phyloP scores from a whole-genome alignment of 768 basidiomycete species.

The Sarcodon sp. region DNA sequence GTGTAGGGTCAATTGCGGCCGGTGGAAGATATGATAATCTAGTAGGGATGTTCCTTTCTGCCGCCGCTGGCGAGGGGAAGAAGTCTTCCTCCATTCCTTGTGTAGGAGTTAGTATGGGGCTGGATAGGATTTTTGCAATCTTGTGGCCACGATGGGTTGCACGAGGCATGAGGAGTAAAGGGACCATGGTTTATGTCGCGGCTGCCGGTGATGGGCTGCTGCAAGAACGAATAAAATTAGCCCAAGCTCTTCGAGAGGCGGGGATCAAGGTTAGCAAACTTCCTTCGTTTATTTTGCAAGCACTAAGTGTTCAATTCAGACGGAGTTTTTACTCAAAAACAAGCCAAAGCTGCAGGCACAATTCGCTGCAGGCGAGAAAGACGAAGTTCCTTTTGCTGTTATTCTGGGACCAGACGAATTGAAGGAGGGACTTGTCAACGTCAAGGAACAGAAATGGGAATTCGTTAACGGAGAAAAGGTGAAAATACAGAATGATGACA shows the following conservation, averaged over 20 bases:
- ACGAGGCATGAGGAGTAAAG: slow-evolving; percentile 70
- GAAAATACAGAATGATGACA: slow-evolving; percentile 35
- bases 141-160: slow-evolving; percentile 82
- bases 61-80: slow-evolving; percentile 67
- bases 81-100: slow-evolving; percentile 64
- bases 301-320: slow-evolving; percentile 25
- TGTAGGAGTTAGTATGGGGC: slow-evolving; percentile 83
- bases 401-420: slow-evolving; percentile 86
- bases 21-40: slow-evolving; percentile 95
- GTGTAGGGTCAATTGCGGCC: slow-evolving; percentile 98
- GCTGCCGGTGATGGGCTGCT: slow-evolving; percentile 83
- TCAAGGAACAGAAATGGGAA: slow-evolving; percentile 88
- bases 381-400: slow-evolving; percentile 87
- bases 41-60: slow-evolving; percentile 82
- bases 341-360: slow-evolving; percentile 85
- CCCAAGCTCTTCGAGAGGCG: slow-evolving; percentile 66
- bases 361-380: slow-evolving; percentile 82
- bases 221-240: slow-evolving; percentile 72
- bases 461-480: slow-evolving; percentile 58
- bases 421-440: slow-evolving; percentile 69
- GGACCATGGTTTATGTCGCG: slow-evolving; percentile 91
- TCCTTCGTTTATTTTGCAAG: background rate
- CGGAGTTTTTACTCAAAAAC: slow-evolving; percentile 85
- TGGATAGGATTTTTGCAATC: slow-evolving; percentile 88
- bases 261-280: slow-evolving; percentile 65